Conservation (phyloP, 768 basidiomycete species). For the Suillus occidentalis region DNA sequence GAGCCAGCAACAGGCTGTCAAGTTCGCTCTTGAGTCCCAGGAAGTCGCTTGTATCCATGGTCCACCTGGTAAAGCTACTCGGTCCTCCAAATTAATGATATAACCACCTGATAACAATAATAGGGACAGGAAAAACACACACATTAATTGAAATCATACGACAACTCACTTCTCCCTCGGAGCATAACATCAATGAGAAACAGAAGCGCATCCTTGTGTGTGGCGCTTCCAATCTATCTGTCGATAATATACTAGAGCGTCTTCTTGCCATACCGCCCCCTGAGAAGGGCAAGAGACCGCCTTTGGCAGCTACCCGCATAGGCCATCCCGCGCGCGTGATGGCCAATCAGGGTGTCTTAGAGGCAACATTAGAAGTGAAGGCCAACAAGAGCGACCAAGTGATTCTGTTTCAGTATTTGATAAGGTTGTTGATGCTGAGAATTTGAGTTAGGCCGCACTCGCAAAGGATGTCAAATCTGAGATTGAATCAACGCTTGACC, state of each 20-base stretch:
- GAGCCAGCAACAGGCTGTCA: slow-evolving; percentile 82
- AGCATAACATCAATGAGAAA: slow-evolving; percentile 39
- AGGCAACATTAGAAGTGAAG: slow-evolving; percentile 72
- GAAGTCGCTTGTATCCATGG: slow-evolving; percentile 95
- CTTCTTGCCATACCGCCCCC: slow-evolving; percentile 60
- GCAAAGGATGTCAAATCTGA: slow-evolving; percentile 90
- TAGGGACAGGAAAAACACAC: slow-evolving; percentile 93
- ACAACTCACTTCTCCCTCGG: slow-evolving; percentile 60
- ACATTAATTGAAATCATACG: slow-evolving; percentile 93
- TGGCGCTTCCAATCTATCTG: slow-evolving; percentile 91
- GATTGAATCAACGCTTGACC: slow-evolving; percentile 64
- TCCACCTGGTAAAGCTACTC: slow-evolving; percentile 71
- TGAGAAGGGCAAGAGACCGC: slow-evolving; percentile 43
- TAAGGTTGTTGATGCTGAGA: neutral
- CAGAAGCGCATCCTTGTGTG: slow-evolving; percentile 77
- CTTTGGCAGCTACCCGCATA: slow-evolving; percentile 74
- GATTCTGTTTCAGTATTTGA: neutral
- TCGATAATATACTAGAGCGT: slow-evolving; percentile 93
- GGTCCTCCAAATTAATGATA: neutral
- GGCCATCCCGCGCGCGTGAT: slow-evolving; percentile 96
- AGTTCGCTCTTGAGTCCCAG: slow-evolving; percentile 74
- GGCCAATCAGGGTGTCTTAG: slow-evolving; percentile 61
- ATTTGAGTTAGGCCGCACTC: slow-evolving; percentile 61
- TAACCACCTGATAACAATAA: neutral
- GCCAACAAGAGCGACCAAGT: slow-evolving; percentile 74